A percentile compares a stretch with the other conserved stretches of the same genome.
These are phyloP conservation scores for Aspergillus egyptiacus DNA, from an alignment of 495 filamentous ascomycete species.

Conservation along the genomic window DNA sequence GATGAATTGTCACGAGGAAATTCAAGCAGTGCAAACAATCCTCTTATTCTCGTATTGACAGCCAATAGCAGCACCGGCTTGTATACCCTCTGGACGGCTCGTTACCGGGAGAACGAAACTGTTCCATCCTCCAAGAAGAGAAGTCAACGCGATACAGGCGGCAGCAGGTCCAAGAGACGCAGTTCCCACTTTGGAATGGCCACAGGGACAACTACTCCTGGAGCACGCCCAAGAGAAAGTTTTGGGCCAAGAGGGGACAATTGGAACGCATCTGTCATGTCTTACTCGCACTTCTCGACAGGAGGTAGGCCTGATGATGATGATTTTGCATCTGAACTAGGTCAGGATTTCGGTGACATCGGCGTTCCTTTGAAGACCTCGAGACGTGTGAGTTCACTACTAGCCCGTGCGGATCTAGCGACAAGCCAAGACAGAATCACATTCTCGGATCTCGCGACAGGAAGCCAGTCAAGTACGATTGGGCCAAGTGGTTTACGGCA, in stretches of 20 bases:
- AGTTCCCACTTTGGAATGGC: constrained; percentile 80
- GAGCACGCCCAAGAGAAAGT: constrained; percentile 53
- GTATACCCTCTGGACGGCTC: constrained; percentile 74
- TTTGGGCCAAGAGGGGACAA: constrained; percentile 43
- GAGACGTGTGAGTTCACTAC: constrained; percentile 82
- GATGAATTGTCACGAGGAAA: constrained; percentile 43
- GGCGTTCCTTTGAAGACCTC: constrained; percentile 67
- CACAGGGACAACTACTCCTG: constrained; percentile 77
- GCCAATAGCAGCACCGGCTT: constrained; percentile 63
- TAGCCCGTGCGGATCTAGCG: constrained; percentile 85
- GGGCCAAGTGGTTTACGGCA: constrained; percentile 55
- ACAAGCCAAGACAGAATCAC: constrained; percentile 65
- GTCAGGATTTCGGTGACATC: constrained; percentile 67
- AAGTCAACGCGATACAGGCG: constrained; percentile 43
- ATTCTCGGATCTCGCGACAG: constrained; percentile 62
- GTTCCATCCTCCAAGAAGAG: constrained; percentile 47
- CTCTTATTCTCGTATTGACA: constrained; percentile 75
- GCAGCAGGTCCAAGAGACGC: constrained; percentile 60
- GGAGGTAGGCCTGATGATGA: constrained; percentile 40
- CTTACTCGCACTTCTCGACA: constrained; percentile 34
- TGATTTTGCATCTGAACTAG: constrained; percentile 66
- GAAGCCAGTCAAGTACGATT: constrained; percentile 40
- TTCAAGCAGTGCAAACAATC: constrained; percentile 18
- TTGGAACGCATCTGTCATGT: constrained; percentile 30
- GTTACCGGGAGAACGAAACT: constrained; percentile 54